Percentiles rank a stretch among this genome's conserved stretches.
Evolutionary conservation across 129 eudicot genomes (phyloP).

Genomic region (Mikania micrantha): DNA sequence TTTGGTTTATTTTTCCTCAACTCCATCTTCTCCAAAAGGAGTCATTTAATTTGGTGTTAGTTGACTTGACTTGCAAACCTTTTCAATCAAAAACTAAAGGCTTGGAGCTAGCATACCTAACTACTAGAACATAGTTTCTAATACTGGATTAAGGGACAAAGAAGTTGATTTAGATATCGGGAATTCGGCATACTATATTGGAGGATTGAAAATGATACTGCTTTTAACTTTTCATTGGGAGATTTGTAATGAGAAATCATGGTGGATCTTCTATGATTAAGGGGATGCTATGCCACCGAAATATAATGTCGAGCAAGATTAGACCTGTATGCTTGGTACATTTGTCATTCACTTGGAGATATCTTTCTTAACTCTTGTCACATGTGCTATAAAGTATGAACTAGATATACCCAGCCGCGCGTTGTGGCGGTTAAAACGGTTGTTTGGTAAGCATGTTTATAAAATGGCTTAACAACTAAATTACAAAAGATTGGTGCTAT

Average conservation of each 20-base stretch:
- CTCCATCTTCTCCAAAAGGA: not conserved
- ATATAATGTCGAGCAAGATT: not conserved
- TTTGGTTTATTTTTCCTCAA: not conserved
- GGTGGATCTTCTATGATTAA: not conserved
- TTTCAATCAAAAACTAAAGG: not conserved
- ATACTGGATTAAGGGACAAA: not conserved
- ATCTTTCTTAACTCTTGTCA: not conserved
- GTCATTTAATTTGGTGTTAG: not conserved
- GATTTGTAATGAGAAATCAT: not conserved
- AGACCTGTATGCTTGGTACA: not conserved
- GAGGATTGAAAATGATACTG: not conserved
- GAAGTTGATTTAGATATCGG: not conserved
- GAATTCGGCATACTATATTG: not conserved
- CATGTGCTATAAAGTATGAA: not conserved
- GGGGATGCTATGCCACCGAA: not conserved
- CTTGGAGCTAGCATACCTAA: not conserved
- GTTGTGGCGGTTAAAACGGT: no score
- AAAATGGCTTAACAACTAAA: no score
- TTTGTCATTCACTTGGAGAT: not conserved
- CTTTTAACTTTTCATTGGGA: not conserved
- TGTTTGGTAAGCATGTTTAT: no score
- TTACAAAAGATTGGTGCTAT: no score
- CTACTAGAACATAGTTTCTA: not conserved
- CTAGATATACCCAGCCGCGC: no score
- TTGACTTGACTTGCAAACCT: not conserved